Base-by-base conservation (phyloP, 192 early-diverging fungal genomes). In the Spinellus fusiger region DNA sequence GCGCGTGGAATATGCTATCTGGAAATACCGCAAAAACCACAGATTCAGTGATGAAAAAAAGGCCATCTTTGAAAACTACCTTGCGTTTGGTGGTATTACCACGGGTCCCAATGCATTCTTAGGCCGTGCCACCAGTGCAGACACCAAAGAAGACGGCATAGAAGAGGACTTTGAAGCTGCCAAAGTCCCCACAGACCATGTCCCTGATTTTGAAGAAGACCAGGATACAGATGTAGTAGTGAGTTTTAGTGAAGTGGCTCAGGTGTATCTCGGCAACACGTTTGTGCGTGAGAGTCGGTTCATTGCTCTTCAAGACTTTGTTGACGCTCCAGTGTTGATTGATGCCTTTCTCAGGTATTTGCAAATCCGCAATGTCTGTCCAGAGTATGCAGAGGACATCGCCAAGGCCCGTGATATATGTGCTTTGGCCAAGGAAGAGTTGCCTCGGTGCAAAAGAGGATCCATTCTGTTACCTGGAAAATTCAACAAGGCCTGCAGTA, bases 401-500 rank as follows among this genome's bases (percentile, higher is more conserved):
- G 20, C 49, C 8, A 22, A 20, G 3, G 84, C 84, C 1, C 27
- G 82, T 15, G 69, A 62, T 1, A 61, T 78, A 7, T 59, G 74
- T 1, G 64, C 72, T 3, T 25, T 50, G 27, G 84, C 81, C 34
- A 68, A 75, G 23, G 34, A 57, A 12, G 73, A 85, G 33, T 51
- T 85, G 18, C 81, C 81, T 1, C 56, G 62, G 9, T 77, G 73
- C 53, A 84, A 84, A 49, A 25, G 38, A 4, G 56, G 78, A 34
- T 70, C 64, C 23, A 64, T 53, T 33, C 32, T 37, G 33, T 37
- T 73, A 8, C 79, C 79, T 8, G 73, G 79, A 35, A 71, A 64
- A 6, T 79, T 77, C 23, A 82, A 85, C 40, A 78, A 76, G 35
- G 78, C 83, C 1, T 83, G 83, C 50, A 66, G 63, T 10, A n/a